Evolutionary conservation across 1,139 yeast genomes (phyloP).

Genomic region (Arxiozyma bovina): DNA sequence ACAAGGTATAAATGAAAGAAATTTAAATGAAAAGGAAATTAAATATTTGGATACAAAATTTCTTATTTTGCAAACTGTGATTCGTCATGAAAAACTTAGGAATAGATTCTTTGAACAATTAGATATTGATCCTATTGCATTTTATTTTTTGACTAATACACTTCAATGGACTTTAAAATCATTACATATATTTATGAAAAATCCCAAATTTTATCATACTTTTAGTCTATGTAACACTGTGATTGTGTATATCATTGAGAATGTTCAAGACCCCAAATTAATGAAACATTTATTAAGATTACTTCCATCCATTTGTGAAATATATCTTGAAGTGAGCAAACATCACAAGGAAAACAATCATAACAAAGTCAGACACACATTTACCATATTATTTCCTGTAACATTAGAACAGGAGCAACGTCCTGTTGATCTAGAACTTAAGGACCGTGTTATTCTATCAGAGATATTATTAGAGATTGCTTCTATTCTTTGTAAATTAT

Average conservation of each 20-base stretch:
- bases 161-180: constrained; percentile 60
- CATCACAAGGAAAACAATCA: constrained; percentile 44
- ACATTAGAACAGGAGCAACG: constrained; percentile 55
- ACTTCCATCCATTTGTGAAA: constrained; percentile 43
- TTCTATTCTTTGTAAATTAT: constrained; percentile 48
- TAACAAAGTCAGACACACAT: constrained; percentile 53
- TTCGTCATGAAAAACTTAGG: constrained; percentile 9
- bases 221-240: constrained; percentile 51
- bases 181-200: constrained; percentile 43
- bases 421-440: constrained; percentile 68
- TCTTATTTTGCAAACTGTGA: constrained; percentile 15
- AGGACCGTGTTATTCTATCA: constrained; percentile 53
- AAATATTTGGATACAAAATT: constrained; percentile 18
- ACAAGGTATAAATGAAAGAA: constrained; percentile 7
- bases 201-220: constrained; percentile 31
- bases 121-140: constrained; percentile 7
- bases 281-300: constrained; percentile 44
- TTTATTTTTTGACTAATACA: constrained; percentile 16
- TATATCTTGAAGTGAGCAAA: constrained; percentile 47
- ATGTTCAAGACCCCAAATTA: constrained; percentile 24
- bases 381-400: constrained; percentile 60
- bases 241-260: constrained; percentile 32
- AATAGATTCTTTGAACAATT: constrained; percentile 11
- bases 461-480: constrained; percentile 68
- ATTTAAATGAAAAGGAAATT: constrained; percentile 13